Evolutionary conservation across 1,284 basidiomycete species (phyloP), one percentile per base, ranked within the genome.

Genomic region (Coniophora puteana): DNA sequence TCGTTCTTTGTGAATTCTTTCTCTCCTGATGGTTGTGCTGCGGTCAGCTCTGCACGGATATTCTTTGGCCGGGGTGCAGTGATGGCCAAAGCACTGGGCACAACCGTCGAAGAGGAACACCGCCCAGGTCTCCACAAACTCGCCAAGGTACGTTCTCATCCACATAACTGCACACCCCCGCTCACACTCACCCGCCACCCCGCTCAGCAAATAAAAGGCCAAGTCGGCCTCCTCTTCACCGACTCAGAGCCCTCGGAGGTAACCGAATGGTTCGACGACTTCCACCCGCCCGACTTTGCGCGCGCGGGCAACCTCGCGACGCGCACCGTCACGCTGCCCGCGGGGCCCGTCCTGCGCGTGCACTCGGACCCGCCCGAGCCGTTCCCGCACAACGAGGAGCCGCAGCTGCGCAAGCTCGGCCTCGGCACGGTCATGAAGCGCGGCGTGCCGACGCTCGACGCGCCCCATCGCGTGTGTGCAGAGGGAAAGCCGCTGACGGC

Each of bases 311-410:
- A 91, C 60, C 63, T 69, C 30, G 92, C 94, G 1, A 75, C 80
- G 13, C 74, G 80, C 48, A 86, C 85, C 1, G 77, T 97, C 41
- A 69, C 76, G 18, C 71, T 99, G 16, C 89, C 92, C 26, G 80
- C 70, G 21, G 83, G 84, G 23, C 80, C 85, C 33, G 74, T 89
- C 40, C 74, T 87, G 76, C 77, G 81, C 57, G 72, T 75, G 41
- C 72, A 86, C 59, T 82, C 84, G 11, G 79, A 83, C 51, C 83
- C 83, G 3, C 79, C 85, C 23, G 83, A 89, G 53, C 86, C 93
- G 1, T 93, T 98, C 62, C 92, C 95, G 21, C 93, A 97, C 65
- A 93, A 91, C 52, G 90, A 98, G 68, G 95, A 99, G 55, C 93
- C 95, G 16, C 94, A 98, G 59, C 73, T 99, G 40, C 82, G 95